Evolutionary conservation across 257 asterid genomes (phyloP), one percentile per base, ranked within the genome.

Genomic region (Paraleonurus japonicus): DNA sequence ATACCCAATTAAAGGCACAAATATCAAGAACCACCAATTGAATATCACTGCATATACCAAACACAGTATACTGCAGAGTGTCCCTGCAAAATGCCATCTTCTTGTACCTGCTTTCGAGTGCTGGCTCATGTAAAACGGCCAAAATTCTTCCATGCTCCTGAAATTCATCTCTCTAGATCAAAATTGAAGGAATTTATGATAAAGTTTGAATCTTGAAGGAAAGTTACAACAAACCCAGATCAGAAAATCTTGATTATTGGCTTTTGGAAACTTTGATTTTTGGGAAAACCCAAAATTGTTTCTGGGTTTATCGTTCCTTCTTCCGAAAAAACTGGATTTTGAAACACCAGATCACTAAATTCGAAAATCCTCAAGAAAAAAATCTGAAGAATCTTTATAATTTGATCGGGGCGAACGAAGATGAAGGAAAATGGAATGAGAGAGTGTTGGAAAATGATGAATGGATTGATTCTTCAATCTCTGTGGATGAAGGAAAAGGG

Each of bases 41-140:
- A 88, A 92, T 19, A 92, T n/a, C 74, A 92, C 20, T 8, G 99
- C 77, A 55, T 81, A 92, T 10, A 90, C 69, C 86, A 95, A 80
- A 16, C 92, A 89, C 72, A 95, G 3, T 5, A 95, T 73, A 76
- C 99, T 85, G 79, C 90, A 84, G 22, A 88, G 80, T 12, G 98
- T 95, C 8, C 96, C 99, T n/a, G 79, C 89, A 76, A 95, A 95
- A 63, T 95, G 99, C 98, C 98, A 95, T 17, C 97, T 87, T 81
- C 97, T 85, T 19, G 99, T 95, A 1, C 92, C 89, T 73, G 87
- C 71, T 62, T 90, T 95, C 1, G 97, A 72, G 85, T 95, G 98
- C 33, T 95, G 98, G 77, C 79, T 95, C 97, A 92, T 76, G 79
- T 95, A 95, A 23, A 89, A 84, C 35, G 90, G 88, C 99, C 99